Conservation (phyloP, 2,329 filamentous ascomycete species). For the Hypomyces perniciosus region DNA sequence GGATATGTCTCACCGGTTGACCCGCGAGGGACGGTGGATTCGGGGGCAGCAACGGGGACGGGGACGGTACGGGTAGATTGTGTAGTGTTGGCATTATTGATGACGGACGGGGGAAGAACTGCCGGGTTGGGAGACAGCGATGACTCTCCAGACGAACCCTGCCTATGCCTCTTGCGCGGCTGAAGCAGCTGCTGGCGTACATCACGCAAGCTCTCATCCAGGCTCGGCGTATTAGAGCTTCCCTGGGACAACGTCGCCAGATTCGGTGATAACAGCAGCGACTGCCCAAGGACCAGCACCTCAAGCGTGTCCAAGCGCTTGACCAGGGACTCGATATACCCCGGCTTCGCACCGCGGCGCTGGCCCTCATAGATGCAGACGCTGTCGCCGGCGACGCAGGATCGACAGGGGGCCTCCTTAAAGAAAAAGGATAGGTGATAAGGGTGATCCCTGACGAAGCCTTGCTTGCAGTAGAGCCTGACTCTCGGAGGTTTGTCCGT, state of each 20-base stretch:
- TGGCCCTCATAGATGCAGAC: constrained; percentile 13
- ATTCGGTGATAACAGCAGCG: constrained; percentile 7
- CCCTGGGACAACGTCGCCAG: neutral
- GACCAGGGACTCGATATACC: constrained; percentile 11
- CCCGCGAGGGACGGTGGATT: neutral
- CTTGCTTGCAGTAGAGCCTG: too few species aligned
- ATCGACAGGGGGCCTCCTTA: constrained; percentile 11
- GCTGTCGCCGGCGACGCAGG: constrained; percentile 7
- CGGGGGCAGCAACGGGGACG: neutral
- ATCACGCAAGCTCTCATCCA: constrained; percentile 5
- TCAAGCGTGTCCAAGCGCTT: constrained; percentile 14
- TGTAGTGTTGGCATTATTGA: neutral
- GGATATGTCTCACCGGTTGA: neutral
- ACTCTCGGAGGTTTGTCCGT: too few species aligned
- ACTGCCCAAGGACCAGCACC: constrained; percentile 12
- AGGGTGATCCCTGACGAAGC: too few species aligned
- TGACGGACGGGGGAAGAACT: neutral
- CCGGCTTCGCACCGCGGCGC: constrained; percentile 11
- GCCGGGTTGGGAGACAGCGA: neutral
- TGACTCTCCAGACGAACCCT: neutral
- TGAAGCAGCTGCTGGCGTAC: constrained; percentile 11
- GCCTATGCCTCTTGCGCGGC: neutral
- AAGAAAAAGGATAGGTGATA: too few species aligned
- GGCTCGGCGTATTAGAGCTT: neutral
- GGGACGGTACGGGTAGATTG: too few species aligned